These are phyloP conservation scores for Mycena galopus DNA, from an alignment of 768 basidiomycete species.

Conservation along the genomic window DNA sequence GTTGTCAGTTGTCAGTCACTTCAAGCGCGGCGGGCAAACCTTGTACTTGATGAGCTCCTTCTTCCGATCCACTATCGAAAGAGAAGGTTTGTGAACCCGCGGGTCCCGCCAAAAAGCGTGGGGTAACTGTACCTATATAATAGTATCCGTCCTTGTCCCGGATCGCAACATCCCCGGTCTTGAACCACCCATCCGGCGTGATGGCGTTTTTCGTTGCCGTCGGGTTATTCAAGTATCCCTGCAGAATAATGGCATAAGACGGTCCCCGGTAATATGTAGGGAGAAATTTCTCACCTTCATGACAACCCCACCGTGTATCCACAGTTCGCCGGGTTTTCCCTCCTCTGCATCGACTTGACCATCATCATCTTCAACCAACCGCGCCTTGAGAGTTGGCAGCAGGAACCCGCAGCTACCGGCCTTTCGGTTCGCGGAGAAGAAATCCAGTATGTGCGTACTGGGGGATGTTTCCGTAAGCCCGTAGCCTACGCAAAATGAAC, in stretches of 20 bases:
- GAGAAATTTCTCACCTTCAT: slow-evolving; percentile 65
- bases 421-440: slow-evolving; percentile 52
- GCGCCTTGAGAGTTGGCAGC: slow-evolving; percentile 70
- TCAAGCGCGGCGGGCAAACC: slow-evolving; percentile 42
- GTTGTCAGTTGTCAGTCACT: not conserved
- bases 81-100: no score
- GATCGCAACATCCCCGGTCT: slow-evolving; percentile 86
- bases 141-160: slow-evolving; percentile 74
- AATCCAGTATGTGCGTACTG: slow-evolving; percentile 58
- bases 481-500: slow-evolving; percentile 51
- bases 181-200: slow-evolving; percentile 84
- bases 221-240: slow-evolving; percentile 84
- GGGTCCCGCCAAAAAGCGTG: no score
- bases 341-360: slow-evolving; percentile 54
- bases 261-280: not conserved
- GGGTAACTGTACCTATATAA: no score
- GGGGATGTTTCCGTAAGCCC: slow-evolving; percentile 78
- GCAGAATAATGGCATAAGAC: not conserved
- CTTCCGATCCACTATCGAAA: slow-evolving; percentile 77
- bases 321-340: slow-evolving; percentile 73
- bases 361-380: slow-evolving; percentile 65
- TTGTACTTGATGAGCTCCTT: slow-evolving; percentile 87
- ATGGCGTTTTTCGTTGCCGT: slow-evolving; percentile 77
- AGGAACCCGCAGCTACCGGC: slow-evolving; percentile 69
- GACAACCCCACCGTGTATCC: slow-evolving; percentile 74